phyloP scores from a whole-genome alignment of 2,329 filamentous ascomycete species.

The Colletotrichum liaoningense region DNA sequence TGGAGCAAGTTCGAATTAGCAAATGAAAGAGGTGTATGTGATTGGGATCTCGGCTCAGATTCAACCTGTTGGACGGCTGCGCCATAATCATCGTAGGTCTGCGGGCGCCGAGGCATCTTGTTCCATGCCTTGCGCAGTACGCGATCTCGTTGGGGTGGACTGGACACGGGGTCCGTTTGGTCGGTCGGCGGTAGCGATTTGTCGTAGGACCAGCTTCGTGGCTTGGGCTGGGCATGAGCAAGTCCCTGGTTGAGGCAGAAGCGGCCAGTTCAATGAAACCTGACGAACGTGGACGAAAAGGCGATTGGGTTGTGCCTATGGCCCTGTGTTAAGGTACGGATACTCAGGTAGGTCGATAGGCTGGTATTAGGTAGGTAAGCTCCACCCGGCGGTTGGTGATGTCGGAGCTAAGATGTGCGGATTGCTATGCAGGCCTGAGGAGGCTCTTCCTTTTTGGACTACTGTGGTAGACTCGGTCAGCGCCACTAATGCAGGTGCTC shows the following conservation, averaged over 20 bases:
- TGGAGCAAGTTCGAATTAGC: constrained; percentile 49
- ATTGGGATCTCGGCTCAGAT: constrained; percentile 19
- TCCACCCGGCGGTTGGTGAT: background rate
- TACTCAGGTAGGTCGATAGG: background rate
- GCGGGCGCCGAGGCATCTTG: constrained; percentile 58
- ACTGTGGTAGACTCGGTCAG: background rate
- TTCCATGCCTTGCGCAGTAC: background rate
- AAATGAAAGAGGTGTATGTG: background rate
- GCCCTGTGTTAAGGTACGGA: too few relatives aligned
- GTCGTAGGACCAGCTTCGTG: background rate
- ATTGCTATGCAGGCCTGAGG: background rate
- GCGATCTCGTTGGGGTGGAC: background rate
- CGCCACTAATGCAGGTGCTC: background rate
- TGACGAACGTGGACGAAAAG: background rate
- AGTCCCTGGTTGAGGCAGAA: background rate
- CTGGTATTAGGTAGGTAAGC: background rate
- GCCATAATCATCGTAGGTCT: constrained; percentile 59
- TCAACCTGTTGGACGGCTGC: constrained; percentile 58
- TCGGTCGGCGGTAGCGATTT: background rate
- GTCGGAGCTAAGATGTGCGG: background rate
- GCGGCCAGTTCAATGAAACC: background rate
- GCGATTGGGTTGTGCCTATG: background rate
- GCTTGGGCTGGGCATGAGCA: too few relatives aligned
- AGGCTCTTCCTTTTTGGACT: background rate
- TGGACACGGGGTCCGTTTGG: background rate